Evolutionary conservation across 139 green algal species (phyloP).

Genomic region (Trebouxia sp.): DNA sequence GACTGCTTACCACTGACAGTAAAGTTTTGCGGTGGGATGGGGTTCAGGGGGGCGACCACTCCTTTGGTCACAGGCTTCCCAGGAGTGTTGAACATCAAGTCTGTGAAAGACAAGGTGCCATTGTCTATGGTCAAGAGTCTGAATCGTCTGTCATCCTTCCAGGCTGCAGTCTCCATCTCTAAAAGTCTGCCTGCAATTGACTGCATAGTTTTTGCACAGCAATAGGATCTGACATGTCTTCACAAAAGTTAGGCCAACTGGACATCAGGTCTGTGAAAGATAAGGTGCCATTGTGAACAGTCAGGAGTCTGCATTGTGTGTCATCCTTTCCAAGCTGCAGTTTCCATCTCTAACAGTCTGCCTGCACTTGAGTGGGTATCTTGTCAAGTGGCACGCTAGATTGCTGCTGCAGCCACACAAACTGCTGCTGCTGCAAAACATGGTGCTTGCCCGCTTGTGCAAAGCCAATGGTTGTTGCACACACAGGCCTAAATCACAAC

Average conservation of each 20-base stretch:
- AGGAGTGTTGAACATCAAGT: conserved; percentile 53
- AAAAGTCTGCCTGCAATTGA: conserved; percentile 50
- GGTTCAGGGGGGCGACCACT: neutral
- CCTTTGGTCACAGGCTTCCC: conserved; percentile 16
- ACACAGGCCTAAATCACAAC: too few species aligned
- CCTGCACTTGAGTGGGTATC: conserved; percentile 24
- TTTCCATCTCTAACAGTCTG: conserved; percentile 60
- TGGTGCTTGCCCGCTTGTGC: too few species aligned
- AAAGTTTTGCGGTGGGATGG: neutral
- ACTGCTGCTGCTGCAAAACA: too few species aligned
- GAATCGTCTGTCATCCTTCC: conserved; percentile 70
- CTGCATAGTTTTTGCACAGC: too few species aligned
- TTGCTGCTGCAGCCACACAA: too few species aligned
- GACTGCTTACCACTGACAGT: conserved; percentile 27
- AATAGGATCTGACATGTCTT: too few species aligned
- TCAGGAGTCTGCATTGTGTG: conserved; percentile 51
- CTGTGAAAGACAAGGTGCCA: conserved; percentile 49
- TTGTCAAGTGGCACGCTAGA: too few species aligned
- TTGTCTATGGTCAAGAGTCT: conserved; percentile 49
- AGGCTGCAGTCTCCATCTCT: conserved; percentile 68
- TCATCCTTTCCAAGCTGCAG: conserved; percentile 67
- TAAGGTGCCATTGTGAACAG: conserved; percentile 39
- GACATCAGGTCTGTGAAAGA: conserved; percentile 61
- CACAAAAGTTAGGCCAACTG: conserved; percentile 31
- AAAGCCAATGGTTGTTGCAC: too few species aligned